Evolutionary conservation across 257 asterid genomes (phyloP).

Genomic region (Fraxinus anomala): DNA sequence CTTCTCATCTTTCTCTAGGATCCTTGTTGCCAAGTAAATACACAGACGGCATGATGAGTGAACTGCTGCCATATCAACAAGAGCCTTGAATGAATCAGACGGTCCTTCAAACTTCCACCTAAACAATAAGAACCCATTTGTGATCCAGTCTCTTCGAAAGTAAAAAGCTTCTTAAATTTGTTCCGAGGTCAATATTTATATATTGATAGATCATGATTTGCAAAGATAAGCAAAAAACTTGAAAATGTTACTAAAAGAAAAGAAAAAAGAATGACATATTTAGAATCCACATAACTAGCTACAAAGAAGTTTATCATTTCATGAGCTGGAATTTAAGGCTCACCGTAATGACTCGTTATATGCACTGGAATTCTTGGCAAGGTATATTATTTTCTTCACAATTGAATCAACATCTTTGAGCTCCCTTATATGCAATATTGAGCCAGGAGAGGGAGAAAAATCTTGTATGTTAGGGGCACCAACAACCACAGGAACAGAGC

Average conservation of each 20-base stretch:
- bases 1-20: constrained; percentile 63
- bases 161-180: constrained; percentile 5
- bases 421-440: constrained; percentile 76
- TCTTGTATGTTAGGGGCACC: constrained; percentile 97
- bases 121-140: constrained; percentile 20
- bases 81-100: constrained; percentile 94
- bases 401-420: constrained; percentile 60
- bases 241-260: neutral
- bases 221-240: neutral
- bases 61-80: constrained; percentile 96
- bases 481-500: constrained; percentile 88
- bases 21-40: constrained; percentile 79
- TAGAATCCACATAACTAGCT: neutral
- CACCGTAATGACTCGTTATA: constrained; percentile 77
- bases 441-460: constrained; percentile 75
- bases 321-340: constrained; percentile 22
- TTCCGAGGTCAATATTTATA: neutral
- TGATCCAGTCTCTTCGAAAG: neutral
- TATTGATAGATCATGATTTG: neutral
- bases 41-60: constrained; percentile 98
- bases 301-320: neutral
- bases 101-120: constrained; percentile 99
- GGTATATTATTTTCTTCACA: constrained; percentile 79
- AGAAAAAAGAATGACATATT: neutral
- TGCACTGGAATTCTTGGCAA: constrained; percentile 68